phyloP scores from a whole-genome alignment of 2,329 filamentous ascomycete species.

The Aspergillus sergii region DNA sequence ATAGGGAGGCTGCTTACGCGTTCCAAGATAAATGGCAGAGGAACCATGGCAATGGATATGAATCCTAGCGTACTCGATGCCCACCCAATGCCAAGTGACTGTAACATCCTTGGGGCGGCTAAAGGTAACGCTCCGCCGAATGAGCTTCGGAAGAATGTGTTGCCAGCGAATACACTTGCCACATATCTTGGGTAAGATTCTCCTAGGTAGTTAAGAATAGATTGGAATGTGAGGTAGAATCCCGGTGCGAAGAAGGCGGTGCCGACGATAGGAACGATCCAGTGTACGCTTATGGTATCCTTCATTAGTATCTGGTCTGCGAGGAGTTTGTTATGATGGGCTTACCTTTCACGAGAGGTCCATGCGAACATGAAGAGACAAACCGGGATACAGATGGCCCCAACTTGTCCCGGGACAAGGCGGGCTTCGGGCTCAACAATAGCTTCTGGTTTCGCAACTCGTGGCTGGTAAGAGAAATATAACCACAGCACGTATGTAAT shows the following conservation, averaged over 20 bases:
- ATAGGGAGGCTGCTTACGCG: not conserved
- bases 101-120: slow-evolving; percentile 33
- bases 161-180: slow-evolving; percentile 47
- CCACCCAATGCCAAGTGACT: slow-evolving; percentile 40
- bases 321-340: not conserved
- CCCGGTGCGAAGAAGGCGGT: slow-evolving; percentile 49
- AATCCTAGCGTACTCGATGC: slow-evolving; percentile 40
- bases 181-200: slow-evolving; percentile 36
- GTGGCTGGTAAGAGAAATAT: slow-evolving; percentile 16
- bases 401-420: slow-evolving; percentile 18
- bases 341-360: slow-evolving; percentile 17
- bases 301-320: slow-evolving; percentile 31
- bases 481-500: slow-evolving; percentile 15
- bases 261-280: slow-evolving; percentile 53
- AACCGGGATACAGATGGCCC: slow-evolving; percentile 17
- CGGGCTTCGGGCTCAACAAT: slow-evolving; percentile 15
- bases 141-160: slow-evolving; percentile 43
- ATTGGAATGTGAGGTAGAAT: slow-evolving; percentile 21
- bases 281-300: slow-evolving; percentile 36
- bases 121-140: slow-evolving; percentile 45
- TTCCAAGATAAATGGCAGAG: slow-evolving; percentile 19
- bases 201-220: slow-evolving; percentile 30
- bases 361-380: slow-evolving; percentile 22
- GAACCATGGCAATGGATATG: slow-evolving; percentile 38
- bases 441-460: not conserved